Percentiles rank a stretch among this genome's conserved stretches.
Evolutionary conservation across 129 eudicot genomes (phyloP).

Genomic region (Helianthus tuberosus): DNA sequence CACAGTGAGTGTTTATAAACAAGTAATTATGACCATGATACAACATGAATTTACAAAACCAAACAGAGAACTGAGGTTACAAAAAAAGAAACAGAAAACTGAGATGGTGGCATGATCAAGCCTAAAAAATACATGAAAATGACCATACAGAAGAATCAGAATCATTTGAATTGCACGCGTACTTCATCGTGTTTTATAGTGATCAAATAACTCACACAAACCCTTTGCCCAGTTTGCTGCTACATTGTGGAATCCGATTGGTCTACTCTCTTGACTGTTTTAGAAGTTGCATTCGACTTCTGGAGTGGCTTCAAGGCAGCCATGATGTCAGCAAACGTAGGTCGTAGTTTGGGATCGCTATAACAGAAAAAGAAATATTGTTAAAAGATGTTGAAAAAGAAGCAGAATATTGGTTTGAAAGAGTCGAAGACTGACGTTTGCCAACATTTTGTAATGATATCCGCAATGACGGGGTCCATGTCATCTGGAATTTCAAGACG

Average conservation of each 20-base stretch:
- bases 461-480: conserved; percentile 79
- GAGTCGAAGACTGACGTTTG: conserved; percentile 70
- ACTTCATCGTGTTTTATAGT: neutral
- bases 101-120: conserved; percentile 22
- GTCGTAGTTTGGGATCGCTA: conserved; percentile 91
- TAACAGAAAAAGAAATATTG: conserved; percentile 12
- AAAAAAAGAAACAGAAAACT: conserved; percentile 9
- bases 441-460: conserved; percentile 84
- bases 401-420: neutral
- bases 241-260: conserved; percentile 27
- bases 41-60: conserved; percentile 34
- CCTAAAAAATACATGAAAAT: conserved; percentile 28
- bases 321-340: conserved; percentile 91
- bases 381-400: neutral
- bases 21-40: conserved; percentile 36
- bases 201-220: conserved; percentile 3
- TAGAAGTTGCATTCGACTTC: conserved; percentile 47
- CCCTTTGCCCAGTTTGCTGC: conserved; percentile 11
- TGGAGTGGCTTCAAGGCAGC: conserved; percentile 87
- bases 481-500: conserved; percentile 91
- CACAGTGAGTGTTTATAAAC: conserved; percentile 27
- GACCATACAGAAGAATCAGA: conserved; percentile 27
- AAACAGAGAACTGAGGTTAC: conserved; percentile 11
- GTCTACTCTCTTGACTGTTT: conserved; percentile 16
- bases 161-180: neutral